Percentiles rank a stretch among this genome's conserved stretches.
These are phyloP conservation scores for Hypericum androsaemum DNA, from an alignment of 345 rosid genomes.

Conservation along the genomic window DNA sequence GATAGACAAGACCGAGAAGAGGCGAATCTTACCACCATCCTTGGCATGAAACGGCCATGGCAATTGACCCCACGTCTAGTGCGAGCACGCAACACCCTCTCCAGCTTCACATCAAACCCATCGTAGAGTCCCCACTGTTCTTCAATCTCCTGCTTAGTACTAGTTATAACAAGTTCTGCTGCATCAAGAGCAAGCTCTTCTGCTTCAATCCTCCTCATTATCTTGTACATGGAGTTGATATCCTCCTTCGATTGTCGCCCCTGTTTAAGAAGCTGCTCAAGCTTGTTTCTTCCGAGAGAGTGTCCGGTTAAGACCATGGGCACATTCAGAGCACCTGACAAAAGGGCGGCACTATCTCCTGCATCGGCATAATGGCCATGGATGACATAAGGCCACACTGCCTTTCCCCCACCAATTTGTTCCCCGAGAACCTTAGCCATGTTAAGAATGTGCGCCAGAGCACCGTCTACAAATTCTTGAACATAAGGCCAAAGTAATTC, in stretches of 20 bases:
- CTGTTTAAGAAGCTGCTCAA: slow-evolving; percentile 90
- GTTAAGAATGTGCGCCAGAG: slow-evolving; percentile 74
- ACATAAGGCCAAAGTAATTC: slow-evolving; percentile 83
- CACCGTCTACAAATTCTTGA: slow-evolving; percentile 97
- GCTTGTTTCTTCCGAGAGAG: slow-evolving; percentile 94
- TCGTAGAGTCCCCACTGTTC: slow-evolving; percentile 99
- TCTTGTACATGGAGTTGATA: slow-evolving; percentile 83
- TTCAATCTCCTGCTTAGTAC: slow-evolving; percentile 90
- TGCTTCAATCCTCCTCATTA: slow-evolving; percentile 86
- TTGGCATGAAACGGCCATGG: slow-evolving; percentile 91
- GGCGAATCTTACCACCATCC: slow-evolving; percentile 69
- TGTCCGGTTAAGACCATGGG: slow-evolving; percentile 99
- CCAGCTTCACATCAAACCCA: slow-evolving; percentile 96
- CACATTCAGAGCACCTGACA: slow-evolving; percentile 89
- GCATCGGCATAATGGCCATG: slow-evolving; percentile 98
- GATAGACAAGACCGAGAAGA: background rate
- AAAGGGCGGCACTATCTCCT: slow-evolving; percentile 82
- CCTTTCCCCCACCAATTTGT: slow-evolving; percentile 72
- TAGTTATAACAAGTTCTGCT: slow-evolving; percentile 93
- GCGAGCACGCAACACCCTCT: slow-evolving; percentile 85
- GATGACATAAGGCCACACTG: slow-evolving; percentile 92
- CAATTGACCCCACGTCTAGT: slow-evolving; percentile 87
- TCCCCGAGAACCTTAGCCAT: slow-evolving; percentile 88
- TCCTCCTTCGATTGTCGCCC: slow-evolving; percentile 87
- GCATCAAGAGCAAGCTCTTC: slow-evolving; percentile 94